Percentiles rank a stretch among this genome's conserved stretches.
Conservation (phyloP, 176 grass and related monocot genomes). For the Carex scoparia region DNA sequence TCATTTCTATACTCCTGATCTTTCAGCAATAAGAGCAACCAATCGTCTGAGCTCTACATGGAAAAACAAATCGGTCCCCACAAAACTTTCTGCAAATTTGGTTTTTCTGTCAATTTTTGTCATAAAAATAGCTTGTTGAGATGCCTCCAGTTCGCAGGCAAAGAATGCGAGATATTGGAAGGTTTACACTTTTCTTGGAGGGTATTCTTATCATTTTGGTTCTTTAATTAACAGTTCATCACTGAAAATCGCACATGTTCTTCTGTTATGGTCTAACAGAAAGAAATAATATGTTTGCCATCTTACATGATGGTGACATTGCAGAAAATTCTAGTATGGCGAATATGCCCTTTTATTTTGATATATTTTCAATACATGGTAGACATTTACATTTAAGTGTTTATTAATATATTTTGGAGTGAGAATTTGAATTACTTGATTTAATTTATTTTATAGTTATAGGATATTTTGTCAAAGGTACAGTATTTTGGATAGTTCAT, state of each 20-base stretch:
- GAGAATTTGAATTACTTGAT: background rate
- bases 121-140: background rate
- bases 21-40: background rate
- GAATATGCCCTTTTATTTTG: background rate
- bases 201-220: background rate
- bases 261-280: background rate
- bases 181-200: background rate
- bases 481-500: background rate
- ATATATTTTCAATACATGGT: background rate
- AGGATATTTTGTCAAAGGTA: background rate
- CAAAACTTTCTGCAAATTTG: slow-evolving; percentile 12
- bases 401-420: background rate
- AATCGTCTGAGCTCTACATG: background rate
- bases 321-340: background rate
- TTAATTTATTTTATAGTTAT: background rate
- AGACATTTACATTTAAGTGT: background rate
- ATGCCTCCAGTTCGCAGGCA: background rate
- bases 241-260: background rate
- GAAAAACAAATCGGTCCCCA: background rate
- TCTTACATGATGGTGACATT: background rate
- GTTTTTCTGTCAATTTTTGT: background rate
- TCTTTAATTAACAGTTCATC: background rate
- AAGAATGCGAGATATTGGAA: background rate
- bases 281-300: background rate
- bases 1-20: background rate